Evolutionary conservation across 345 rosid genomes (phyloP).

Genomic region (Noccaea caerulescens): DNA sequence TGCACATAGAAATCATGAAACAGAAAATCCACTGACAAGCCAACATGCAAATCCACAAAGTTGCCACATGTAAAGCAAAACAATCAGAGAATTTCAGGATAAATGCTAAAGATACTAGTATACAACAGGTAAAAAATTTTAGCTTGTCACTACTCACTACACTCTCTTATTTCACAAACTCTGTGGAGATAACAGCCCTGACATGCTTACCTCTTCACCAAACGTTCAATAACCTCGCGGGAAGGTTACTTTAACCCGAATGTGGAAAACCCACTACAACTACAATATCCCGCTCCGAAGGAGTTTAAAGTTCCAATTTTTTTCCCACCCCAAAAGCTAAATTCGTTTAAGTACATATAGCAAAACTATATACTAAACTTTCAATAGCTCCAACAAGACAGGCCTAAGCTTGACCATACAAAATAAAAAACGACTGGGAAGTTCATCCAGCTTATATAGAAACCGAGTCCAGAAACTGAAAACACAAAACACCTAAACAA

Average conservation of each 20-base stretch:
- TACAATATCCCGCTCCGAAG: not conserved
- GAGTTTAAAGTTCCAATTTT: conserved; percentile 4
- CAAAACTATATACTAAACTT: conserved; percentile 9
- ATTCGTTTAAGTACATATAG: not conserved
- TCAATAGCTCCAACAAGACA: conserved; percentile 10
- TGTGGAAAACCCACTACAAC: conserved; percentile 2
- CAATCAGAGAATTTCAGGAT: not conserved
- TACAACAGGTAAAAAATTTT: not conserved
- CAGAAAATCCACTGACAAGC: conserved; percentile 10
- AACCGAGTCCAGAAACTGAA: conserved; percentile 17
- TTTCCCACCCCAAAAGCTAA: not conserved
- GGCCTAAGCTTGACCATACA: not conserved
- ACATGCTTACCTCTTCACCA: not conserved
- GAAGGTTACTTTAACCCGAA: conserved; percentile 12
- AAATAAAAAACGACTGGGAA: conserved; percentile 4
- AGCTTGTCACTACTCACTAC: not conserved
- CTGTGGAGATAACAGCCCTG: conserved; percentile 4
- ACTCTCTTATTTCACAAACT: conserved; percentile 1
- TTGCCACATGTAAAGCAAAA: conserved; percentile 11
- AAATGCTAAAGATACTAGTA: conserved; percentile 8
- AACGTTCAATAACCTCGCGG: conserved; percentile 21
- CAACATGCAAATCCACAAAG: conserved; percentile 15
- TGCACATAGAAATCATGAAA: conserved; percentile 7
- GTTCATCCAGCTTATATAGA: not conserved
- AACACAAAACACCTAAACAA: conserved; percentile 13